Evolutionary conservation across 768 basidiomycete genomes (phyloP), one percentile per base, ranked within the genome.

Genomic region (Tricholoma saponaceum): DNA sequence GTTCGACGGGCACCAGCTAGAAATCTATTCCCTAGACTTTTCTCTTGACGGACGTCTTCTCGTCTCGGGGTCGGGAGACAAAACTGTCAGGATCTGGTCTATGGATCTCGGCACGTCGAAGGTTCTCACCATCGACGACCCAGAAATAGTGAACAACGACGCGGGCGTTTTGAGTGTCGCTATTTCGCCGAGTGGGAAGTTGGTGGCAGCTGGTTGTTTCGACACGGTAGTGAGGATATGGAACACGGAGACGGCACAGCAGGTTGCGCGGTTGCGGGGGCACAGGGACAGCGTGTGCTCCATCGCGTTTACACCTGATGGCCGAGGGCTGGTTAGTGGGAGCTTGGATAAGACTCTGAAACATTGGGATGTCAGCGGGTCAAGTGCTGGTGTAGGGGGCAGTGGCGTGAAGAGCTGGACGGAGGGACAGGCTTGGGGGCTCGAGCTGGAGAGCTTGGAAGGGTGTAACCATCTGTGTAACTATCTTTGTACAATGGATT

Each of bases 1-100:
- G 9, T 92, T 95, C 64, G 86, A 90, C 61, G 95, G 95, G 4
- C 95, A 97, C 73, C 84, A 85, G 65, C 90, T 92, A 67, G 95
- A 96, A 67, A 94, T 97, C 66, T 96, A 96, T 72, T 92, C 93
- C 1, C 86, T 97, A 61, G 92, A 91, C 70, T 96, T 95, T 72
- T 91, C 92, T 1, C 73, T 79, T n/a, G 90, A 95, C 63, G 94
- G 95, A 5, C 79, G 85, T 4, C 80, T 89, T 63, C 87, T 96
- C 62, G 91, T 95, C 10, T 94, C 92, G 3, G 95, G 94, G 14
- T 94, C 91, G 0, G 93, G 94, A 2, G 92, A 81, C 64, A 76
- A 76, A 54, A 79, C 79, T 0, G 76, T 77, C 13, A 70, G 79
- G 13, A 77, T 81, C 50, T 79, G 79, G 78, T 74, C 79, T 62